A percentile compares a stretch with the other conserved stretches of the same genome.
Evolutionary conservation across 306 rosid genomes (phyloP).

Genomic region (Phaseolus lunatus): DNA sequence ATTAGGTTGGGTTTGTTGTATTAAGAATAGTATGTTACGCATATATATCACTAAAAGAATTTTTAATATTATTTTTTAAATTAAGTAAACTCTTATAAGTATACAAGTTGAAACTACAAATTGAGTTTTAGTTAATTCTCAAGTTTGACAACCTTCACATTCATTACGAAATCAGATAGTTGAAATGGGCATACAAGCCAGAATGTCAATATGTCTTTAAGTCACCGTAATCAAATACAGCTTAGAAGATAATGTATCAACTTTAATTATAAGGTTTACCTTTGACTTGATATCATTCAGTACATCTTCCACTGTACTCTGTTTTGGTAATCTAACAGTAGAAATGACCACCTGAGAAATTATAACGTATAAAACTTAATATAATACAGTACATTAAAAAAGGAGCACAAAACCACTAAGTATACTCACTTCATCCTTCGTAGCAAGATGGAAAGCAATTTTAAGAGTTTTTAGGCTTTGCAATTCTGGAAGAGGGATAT

Average conservation of each 20-base stretch:
- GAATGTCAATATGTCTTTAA: not conserved
- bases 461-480: slow-evolving; percentile 80
- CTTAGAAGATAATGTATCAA: not conserved
- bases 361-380: not conserved
- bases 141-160: no score
- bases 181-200: not conserved
- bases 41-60: no score
- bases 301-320: not conserved
- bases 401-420: not conserved
- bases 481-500: slow-evolving; percentile 83
- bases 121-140: no score
- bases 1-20: no score
- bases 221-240: not conserved
- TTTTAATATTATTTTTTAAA: no score
- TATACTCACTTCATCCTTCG: slow-evolving; percentile 78
- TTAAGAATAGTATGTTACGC: no score
- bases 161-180: not conserved
- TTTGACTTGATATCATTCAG: not conserved
- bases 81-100: no score
- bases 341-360: slow-evolving; percentile 1
- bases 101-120: no score
- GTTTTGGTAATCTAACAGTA: not conserved
- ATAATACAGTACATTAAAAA: not conserved
- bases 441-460: slow-evolving; percentile 81
- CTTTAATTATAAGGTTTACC: not conserved